Evolutionary conservation across 768 basidiomycete species (phyloP), one percentile per base, ranked within the genome.

Genomic region (Lactifluus piperatus): DNA sequence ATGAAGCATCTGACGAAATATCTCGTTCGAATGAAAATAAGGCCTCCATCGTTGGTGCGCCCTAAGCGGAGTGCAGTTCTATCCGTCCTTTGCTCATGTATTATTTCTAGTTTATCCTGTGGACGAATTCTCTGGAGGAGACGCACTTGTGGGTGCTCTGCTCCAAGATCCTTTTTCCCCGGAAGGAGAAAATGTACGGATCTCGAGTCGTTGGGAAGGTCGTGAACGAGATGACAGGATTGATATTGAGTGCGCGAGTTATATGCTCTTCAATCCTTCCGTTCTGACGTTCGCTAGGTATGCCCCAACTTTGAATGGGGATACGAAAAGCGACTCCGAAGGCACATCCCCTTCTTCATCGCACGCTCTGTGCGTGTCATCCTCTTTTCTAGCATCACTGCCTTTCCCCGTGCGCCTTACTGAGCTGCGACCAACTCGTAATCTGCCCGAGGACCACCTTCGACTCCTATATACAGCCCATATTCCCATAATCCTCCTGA

Each of bases 121-220:
- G 51, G 81, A 84, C 68, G 70, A 79, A 65, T 77, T 74, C 68
- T 77, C 84, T 20, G 76, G 75, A 37, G 74, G 81, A 7, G 72
- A 73, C 37, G 81, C 85, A 30, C 71, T 91, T 4, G 79, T 91
- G 20, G 82, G 82, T 5, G 86, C 87, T 7, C 75, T 91, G 36
- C 73, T 91, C 16, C 79, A 84, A 45, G 83, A 90, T 54, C 88
- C 88, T 14, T 79, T 91, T 63, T 74, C 76, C 2, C 80, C 81
- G n/a, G 78, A 81, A 62, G 65, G 69, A 4, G 74, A 78, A 58
- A 76, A 73, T 51, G 70, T 73, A 32, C 65, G 67, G 8, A 65
- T 87, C 24, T 75, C 74, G 53, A 66, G 73, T 41, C 76, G 87
- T 32, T 85, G 86, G 82, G 68, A 67, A 27, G 54, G 39, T 10